These are phyloP conservation scores for Fusarium redolens DNA, from an alignment of 2,329 filamentous ascomycete genomes.

Conservation along the genomic window DNA sequence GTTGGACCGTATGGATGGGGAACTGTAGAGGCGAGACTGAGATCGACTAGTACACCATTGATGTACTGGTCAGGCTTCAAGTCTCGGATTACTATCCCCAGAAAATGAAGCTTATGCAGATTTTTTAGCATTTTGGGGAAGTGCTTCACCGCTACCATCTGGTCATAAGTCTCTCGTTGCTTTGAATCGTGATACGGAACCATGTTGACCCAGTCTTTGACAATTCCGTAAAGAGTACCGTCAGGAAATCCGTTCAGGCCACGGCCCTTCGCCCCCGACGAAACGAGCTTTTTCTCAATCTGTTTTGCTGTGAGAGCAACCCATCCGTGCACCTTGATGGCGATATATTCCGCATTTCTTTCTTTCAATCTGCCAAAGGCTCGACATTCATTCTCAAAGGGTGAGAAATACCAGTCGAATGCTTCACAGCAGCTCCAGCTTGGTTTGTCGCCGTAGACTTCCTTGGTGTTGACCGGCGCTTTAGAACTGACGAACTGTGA, in stretches of 20 bases:
- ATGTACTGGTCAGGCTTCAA: conserved; percentile 7
- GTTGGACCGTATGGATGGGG: conserved; percentile 17
- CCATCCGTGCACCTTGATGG: conserved; percentile 15
- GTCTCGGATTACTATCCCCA: conserved; percentile 4
- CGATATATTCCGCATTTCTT: background rate
- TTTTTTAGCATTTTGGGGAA: conserved; percentile 13
- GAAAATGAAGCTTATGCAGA: background rate
- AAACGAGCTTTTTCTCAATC: background rate
- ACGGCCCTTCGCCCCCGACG: background rate
- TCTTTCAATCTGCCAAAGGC: conserved; percentile 11
- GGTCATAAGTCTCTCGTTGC: background rate
- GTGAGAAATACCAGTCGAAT: conserved; percentile 3
- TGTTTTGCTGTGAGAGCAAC: background rate
- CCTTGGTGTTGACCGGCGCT: background rate
- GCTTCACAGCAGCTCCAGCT: background rate
- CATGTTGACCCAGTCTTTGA: conserved; percentile 25
- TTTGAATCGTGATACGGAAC: background rate
- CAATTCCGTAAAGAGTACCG: background rate
- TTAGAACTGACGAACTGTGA: fast-evolving
- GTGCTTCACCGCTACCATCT: background rate
- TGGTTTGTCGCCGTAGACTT: background rate
- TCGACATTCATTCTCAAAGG: conserved; percentile 23
- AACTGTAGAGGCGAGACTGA: conserved; percentile 10
- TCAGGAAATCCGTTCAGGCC: fast-evolving
- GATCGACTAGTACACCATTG: conserved; percentile 16